Conservation (phyloP, 805 yeast genomes). For the Diddensiella santjacobensis region DNA sequence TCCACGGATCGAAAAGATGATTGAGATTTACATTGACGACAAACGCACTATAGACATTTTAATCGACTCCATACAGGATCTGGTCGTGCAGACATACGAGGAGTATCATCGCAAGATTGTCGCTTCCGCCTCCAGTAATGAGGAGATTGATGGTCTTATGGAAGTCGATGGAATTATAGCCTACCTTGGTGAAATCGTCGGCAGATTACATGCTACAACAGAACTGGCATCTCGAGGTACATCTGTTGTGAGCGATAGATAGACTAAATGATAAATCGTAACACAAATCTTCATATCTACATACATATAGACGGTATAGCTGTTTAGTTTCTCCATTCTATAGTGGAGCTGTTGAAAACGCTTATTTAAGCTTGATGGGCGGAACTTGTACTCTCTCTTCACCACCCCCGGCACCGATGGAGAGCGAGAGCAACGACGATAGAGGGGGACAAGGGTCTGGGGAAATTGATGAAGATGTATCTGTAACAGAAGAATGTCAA, state of each 20-base stretch:
- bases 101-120: conserved; percentile 41
- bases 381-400: too few relatives aligned
- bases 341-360: too few relatives aligned
- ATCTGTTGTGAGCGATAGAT: background rate
- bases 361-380: too few relatives aligned
- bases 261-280: too few relatives aligned
- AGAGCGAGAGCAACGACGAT: too few relatives aligned
- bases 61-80: conserved; percentile 63
- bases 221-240: background rate
- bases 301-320: too few relatives aligned
- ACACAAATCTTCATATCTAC: too few relatives aligned
- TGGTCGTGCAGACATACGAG: conserved; percentile 55
- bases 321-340: too few relatives aligned
- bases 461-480: too few relatives aligned
- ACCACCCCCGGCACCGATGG: too few relatives aligned
- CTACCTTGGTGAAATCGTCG: conserved; percentile 40
- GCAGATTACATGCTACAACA: conserved; percentile 15
- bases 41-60: conserved; percentile 46
- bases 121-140: conserved; percentile 25
- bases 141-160: conserved; percentile 47
- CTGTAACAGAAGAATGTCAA: background rate
- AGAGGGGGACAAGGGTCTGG: too few relatives aligned
- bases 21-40: conserved; percentile 56
- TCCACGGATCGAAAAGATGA: conserved; percentile 52
- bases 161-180: conserved; percentile 59